These are phyloP conservation scores for Apophysomyces variabilis DNA, from an alignment of 371 early-diverging fungal species.

Conservation along the genomic window DNA sequence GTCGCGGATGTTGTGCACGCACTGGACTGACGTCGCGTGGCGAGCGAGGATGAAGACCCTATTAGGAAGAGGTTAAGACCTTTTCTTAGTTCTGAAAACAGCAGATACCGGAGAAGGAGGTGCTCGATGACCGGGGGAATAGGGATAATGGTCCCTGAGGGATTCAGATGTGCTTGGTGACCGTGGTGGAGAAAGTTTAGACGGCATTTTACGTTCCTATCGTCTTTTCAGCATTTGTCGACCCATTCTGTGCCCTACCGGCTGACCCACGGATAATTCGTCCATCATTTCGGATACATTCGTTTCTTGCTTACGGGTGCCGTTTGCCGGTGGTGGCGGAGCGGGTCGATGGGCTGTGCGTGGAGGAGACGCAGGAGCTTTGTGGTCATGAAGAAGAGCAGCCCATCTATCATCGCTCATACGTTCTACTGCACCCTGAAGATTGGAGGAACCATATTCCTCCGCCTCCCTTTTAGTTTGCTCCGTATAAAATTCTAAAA, in stretches of 20 bases:
- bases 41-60: conserved; percentile 24
- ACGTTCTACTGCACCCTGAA: conserved; percentile 38
- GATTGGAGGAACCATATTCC: conserved; percentile 47
- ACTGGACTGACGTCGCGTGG: conserved; percentile 22
- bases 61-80: background rate
- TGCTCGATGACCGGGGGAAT: conserved; percentile 2
- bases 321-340: conserved; percentile 31
- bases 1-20: conserved; percentile 27
- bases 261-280: conserved; percentile 28
- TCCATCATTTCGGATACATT: conserved; percentile 41
- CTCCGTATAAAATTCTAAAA: conserved; percentile 94
- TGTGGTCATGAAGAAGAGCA: conserved; percentile 37
- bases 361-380: conserved; percentile 13
- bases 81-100: background rate
- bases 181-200: conserved; percentile 17
- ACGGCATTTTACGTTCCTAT: conserved; percentile 10
- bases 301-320: background rate
- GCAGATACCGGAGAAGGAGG: conserved; percentile 34
- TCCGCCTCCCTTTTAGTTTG: conserved; percentile 60
- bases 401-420: conserved; percentile 54
- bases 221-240: background rate
- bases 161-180: conserved; percentile 18
- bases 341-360: conserved; percentile 34
- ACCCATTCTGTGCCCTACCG: background rate
- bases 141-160: conserved; percentile 1